Percentiles rank a stretch among this genome's conserved stretches.
These are phyloP conservation scores for Trichoderma koningiopsis DNA, from an alignment of 2,329 filamentous ascomycete genomes.

Conservation along the genomic window DNA sequence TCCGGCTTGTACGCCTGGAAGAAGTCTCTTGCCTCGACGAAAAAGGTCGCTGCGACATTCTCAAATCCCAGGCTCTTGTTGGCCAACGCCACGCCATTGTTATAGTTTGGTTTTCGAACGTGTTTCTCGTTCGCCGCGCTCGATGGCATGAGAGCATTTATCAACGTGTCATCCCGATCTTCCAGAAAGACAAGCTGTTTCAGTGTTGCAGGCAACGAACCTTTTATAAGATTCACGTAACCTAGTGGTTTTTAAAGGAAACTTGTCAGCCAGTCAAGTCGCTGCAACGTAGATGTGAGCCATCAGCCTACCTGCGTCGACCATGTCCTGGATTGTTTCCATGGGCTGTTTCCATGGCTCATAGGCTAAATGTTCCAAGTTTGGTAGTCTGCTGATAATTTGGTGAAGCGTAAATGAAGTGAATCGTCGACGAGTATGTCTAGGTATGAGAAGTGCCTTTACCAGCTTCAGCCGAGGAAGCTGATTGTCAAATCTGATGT, in stretches of 20 bases:
- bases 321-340: conserved; percentile 10
- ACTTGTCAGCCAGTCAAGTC: neutral
- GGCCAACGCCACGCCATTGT: conserved; percentile 1
- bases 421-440: conserved; percentile 9
- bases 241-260: neutral
- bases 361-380: neutral
- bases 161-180: neutral
- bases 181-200: conserved; percentile 4
- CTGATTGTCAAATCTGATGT: conserved; percentile 6
- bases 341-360: conserved; percentile 19
- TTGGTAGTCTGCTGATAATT: neutral
- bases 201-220: neutral
- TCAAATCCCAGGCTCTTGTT: conserved; percentile 2
- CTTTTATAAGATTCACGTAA: conserved; percentile 12
- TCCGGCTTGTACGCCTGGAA: conserved; percentile 8
- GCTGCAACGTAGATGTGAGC: neutral
- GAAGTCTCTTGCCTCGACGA: conserved; percentile 16
- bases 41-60: neutral
- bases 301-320: conserved; percentile 10
- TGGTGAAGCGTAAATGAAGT: conserved; percentile 12
- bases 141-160: neutral
- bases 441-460: neutral
- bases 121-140: neutral
- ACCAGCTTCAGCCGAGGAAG: conserved; percentile 17
- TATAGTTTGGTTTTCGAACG: neutral